phyloP scores from a whole-genome alignment of 495 filamentous ascomycete genomes.

The Talaromyces ruber region DNA sequence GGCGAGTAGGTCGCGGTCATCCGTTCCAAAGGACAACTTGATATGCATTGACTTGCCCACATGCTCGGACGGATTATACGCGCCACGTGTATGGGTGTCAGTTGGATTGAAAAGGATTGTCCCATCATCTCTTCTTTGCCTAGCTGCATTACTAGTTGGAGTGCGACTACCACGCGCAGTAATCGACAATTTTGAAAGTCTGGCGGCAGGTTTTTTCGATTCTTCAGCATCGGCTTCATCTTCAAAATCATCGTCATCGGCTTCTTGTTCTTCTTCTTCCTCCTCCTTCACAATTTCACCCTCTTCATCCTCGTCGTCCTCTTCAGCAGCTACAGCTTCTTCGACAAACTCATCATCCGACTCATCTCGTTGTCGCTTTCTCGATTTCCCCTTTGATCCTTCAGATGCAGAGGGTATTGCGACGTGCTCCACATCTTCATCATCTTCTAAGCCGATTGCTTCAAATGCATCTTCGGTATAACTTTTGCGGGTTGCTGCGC shows the following conservation, averaged over 20 bases:
- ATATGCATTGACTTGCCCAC: conserved; percentile 29
- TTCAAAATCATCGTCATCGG: conserved; percentile 10
- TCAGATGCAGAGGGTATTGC: not conserved
- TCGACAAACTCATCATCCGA: conserved; percentile 27
- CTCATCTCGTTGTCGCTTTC: conserved; percentile 13
- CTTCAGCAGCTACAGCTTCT: conserved; percentile 7
- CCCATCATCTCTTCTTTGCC: conserved; percentile 15
- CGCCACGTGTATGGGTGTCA: conserved; percentile 29
- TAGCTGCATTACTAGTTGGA: conserved; percentile 6
- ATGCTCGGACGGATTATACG: conserved; percentile 27
- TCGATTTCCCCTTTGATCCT: conserved; percentile 13
- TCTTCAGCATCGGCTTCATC: conserved; percentile 2
- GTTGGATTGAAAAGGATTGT: conserved; percentile 10
- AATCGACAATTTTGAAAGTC: not conserved
- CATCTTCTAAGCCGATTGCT: conserved; percentile 23
- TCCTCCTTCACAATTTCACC: not conserved
- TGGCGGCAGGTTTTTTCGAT: not conserved
- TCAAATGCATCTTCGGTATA: conserved; percentile 31
- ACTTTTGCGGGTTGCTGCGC: conserved; percentile 19
- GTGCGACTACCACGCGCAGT: not conserved
- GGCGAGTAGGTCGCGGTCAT: conserved; percentile 36
- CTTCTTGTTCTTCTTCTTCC: conserved; percentile 11
- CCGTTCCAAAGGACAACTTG: conserved; percentile 32
- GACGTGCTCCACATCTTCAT: conserved; percentile 13
- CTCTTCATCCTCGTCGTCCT: conserved; percentile 2